Evolutionary conservation across 2,329 filamentous ascomycete genomes (phyloP).

Genomic region (Diaporthe sp.): DNA sequence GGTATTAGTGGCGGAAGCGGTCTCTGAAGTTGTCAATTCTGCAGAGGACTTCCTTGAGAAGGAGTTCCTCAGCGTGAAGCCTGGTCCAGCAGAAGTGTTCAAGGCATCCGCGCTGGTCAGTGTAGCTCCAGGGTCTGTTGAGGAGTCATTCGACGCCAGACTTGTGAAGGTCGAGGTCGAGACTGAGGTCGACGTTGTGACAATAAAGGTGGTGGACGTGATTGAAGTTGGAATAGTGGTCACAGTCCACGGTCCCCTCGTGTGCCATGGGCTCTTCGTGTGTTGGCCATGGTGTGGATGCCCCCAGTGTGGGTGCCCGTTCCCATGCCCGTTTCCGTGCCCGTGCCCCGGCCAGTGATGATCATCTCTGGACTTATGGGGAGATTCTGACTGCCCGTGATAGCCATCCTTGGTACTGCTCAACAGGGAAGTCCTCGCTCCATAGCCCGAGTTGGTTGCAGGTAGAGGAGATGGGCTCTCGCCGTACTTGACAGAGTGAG

Average conservation of each 20-base stretch:
- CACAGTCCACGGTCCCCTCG: not conserved
- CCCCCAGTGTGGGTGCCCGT: not conserved
- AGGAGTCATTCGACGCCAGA: not conserved
- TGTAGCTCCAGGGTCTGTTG: not conserved
- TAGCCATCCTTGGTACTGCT: not conserved
- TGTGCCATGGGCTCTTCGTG: not conserved
- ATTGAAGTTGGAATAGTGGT: not conserved
- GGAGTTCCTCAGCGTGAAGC: conserved; percentile 13
- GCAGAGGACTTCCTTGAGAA: conserved; percentile 3
- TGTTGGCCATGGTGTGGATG: not conserved
- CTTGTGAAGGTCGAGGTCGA: not conserved
- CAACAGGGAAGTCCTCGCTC: not conserved
- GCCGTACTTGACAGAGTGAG: not conserved
- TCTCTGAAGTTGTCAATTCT: not conserved
- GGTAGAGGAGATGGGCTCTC: not conserved
- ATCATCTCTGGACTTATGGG: not conserved
- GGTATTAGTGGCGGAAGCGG: not conserved
- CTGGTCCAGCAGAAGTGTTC: not conserved
- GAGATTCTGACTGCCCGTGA: not conserved
- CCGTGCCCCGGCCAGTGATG: not conserved
- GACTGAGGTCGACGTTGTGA: not conserved
- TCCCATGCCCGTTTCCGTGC: not conserved
- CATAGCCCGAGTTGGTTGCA: not conserved
- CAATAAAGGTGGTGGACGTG: not conserved
- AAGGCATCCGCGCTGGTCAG: not conserved